Base-by-base conservation (phyloP, 2,329 filamentous ascomycete genomes). In the Elsinoe australis region DNA sequence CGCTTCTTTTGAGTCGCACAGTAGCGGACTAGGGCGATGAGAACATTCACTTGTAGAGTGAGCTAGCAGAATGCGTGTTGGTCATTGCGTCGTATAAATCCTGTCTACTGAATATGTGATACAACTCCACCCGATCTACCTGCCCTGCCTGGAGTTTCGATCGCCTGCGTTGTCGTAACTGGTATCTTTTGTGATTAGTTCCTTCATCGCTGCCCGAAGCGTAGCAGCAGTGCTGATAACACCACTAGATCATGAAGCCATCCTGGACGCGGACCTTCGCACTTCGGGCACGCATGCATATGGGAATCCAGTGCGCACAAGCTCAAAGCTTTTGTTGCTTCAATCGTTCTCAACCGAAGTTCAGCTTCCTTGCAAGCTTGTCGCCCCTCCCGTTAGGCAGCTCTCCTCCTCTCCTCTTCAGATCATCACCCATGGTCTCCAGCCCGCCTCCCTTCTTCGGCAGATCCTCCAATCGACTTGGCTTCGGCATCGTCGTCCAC, bases 401-500 rank as follows among this genome's bases (percentile, higher is more conserved):
- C 41, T 85, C 71, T 1, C 87, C 87, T 1, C 81, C 83, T 47
- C 80, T 77, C 53, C 85, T 76, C 68, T 86, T 88, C 42, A 95
- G 68, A 65, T 95, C 89, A 51, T 85, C 84, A 0, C 79, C 88
- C 70, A 92, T 79, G 65, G 85, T 85, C 58, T 85, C 79, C 51
- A 81, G 72, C 5, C 82, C 85, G 0, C 79, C 83, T 4, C 76
- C 75, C 63, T 90, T 92, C 54, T 76, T 78, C 1, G 92, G 92
- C 45, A 98, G 70, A 58, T 92, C 80, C 60, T 86, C 78, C 58
- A 88, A 88, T 52, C 76, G 77, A 1, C 87, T 94, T 2, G 92
- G 90, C 56, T 80, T 79, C 0, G 92, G 92, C 28, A 92, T 83
- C 18, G 77, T 78, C 32, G 78, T 78, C 87, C 90, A 98, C 82